A percentile compares a stretch with the other conserved stretches of the same genome.
These are phyloP conservation scores for Alternaria burnsii DNA, from an alignment of 2,329 filamentous ascomycete species.

Conservation along the genomic window DNA sequence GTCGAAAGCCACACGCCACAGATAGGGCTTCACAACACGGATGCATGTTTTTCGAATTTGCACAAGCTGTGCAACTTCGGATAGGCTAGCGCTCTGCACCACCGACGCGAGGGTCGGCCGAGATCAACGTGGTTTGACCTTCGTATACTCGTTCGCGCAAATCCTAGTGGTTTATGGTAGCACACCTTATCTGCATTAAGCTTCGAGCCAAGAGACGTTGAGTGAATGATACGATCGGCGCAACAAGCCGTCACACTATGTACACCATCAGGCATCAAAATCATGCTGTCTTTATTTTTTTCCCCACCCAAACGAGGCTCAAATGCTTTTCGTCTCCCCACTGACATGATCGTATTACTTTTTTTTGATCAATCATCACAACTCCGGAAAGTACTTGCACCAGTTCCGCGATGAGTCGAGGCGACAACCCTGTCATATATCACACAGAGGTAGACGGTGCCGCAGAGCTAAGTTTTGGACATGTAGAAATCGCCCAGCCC, in stretches of 20 bases:
- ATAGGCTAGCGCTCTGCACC: neutral
- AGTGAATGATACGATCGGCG: neutral
- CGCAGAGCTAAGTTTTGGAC: neutral
- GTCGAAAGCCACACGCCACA: neutral
- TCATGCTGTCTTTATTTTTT: neutral
- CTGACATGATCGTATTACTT: neutral
- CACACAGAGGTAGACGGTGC: neutral
- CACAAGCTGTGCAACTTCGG: neutral
- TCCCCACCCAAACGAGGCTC: neutral
- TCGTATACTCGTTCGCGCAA: neutral
- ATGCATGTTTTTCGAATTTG: neutral
- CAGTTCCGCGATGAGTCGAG: neutral
- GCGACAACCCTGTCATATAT: neutral
- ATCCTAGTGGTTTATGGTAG: neutral
- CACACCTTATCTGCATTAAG: constrained; percentile 1
- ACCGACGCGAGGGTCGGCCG: neutral
- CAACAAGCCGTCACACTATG: neutral
- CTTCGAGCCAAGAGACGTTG: neutral
- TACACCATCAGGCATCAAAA: neutral
- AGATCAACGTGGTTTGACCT: neutral
- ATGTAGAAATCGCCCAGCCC: neutral
- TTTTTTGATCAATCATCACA: neutral
- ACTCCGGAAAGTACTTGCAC: neutral
- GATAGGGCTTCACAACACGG: neutral
- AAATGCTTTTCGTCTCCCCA: neutral